phyloP scores from a whole-genome alignment of 495 filamentous ascomycete genomes.

The Penicillium parvum region DNA sequence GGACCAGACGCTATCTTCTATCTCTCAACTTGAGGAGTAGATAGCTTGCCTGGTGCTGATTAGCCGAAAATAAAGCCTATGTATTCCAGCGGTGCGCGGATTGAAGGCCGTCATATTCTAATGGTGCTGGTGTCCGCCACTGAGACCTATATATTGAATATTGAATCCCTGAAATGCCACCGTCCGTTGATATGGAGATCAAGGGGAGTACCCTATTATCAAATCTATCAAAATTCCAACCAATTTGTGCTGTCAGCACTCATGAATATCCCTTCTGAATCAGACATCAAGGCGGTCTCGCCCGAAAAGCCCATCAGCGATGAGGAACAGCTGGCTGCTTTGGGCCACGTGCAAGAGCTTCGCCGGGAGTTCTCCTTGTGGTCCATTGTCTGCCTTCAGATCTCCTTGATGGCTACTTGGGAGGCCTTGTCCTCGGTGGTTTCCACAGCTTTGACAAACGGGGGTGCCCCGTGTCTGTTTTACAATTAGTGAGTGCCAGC shows the following conservation, averaged over 20 bases:
- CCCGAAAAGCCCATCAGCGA: conserved; percentile 19
- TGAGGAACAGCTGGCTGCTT: conserved; percentile 22
- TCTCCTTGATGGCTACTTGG: conserved; percentile 34
- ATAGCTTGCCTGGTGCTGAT: too few species aligned
- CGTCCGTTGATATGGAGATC: too few species aligned
- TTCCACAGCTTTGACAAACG: conserved; percentile 18
- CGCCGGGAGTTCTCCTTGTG: conserved; percentile 25
- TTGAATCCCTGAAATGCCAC: too few species aligned
- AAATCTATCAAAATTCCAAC: neutral
- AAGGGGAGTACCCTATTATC: too few species aligned
- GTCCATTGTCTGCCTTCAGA: conserved; percentile 26
- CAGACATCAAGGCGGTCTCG: conserved; percentile 6
- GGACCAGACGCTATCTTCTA: neutral
- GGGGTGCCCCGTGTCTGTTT: conserved; percentile 30
- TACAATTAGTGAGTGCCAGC: conserved; percentile 25
- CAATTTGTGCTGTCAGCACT: neutral
- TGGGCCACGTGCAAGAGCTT: conserved; percentile 27
- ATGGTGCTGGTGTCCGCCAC: too few species aligned
- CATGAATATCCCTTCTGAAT: conserved; percentile 4
- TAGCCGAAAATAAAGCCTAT: too few species aligned
- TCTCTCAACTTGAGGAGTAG: neutral
- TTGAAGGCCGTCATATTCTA: too few species aligned
- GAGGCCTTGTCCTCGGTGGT: conserved; percentile 28
- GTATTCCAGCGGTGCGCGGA: too few species aligned
- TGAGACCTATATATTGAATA: too few species aligned